Base-by-base conservation (phyloP, 129 eudicot species). In the Flaveria ramosissima region DNA sequence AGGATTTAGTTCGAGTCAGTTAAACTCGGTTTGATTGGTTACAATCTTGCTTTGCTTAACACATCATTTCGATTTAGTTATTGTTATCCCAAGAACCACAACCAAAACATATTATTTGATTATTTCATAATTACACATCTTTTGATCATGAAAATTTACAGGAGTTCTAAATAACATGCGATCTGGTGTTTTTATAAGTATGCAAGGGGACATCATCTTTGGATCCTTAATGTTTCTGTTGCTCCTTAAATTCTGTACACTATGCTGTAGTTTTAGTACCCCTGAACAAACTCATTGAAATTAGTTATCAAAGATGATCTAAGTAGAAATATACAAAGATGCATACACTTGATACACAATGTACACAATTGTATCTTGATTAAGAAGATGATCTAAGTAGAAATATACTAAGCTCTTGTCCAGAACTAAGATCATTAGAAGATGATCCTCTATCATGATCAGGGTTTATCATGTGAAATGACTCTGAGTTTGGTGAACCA, bases 331-430 rank as follows among this genome's bases (percentile, higher is more conserved):
- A 2, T 16, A 47, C 16, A 63, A 1, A 26, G 24, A 59, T 10
- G 32, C 20, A 76, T 24, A 61, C 68, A 55, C 65, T 55, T 27
- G 2, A 26, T 2, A 26, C 60, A 71, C 0, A 47, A 72, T 26
- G 3, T 2, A 27, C 60, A 71, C 0, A 47, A 72, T 23, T 64
- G 13, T 43, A 12, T 36, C 52, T 26, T 19, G n/a, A 61, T 61
- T n/a, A 81, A 43, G 11, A 76, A 70, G 81, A 76, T 62, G 85
- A 76, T 61, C 85, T 81, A 7, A 81, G 73, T 62, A 81, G 85
- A 81, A 76, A 81, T 50, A 81, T 81, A 71, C 85, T 81, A 32
- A 81, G 85, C 52, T 81, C 85, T 51, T 81, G 85, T 24, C 84
- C 80, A 65, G 16, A 61, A 75, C 65, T 70, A 32, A 4, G 39